These are phyloP conservation scores for Trichophyton benhamiae DNA, from an alignment of 2,329 filamentous ascomycete genomes.

Conservation along the genomic window DNA sequence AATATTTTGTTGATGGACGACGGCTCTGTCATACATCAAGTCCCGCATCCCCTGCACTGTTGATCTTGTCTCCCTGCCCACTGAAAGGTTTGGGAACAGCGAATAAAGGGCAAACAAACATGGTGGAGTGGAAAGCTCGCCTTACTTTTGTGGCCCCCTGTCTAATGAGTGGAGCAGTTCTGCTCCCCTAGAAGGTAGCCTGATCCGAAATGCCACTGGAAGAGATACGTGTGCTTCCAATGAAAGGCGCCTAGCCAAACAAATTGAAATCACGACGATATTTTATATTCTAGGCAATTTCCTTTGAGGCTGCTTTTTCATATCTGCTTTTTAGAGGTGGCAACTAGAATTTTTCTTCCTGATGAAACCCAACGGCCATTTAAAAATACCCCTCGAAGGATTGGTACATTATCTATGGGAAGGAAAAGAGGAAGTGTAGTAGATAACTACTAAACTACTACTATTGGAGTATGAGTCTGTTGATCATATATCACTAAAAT, in stretches of 20 bases:
- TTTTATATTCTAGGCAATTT: not conserved
- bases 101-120: not conserved
- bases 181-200: not conserved
- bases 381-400: too few species aligned
- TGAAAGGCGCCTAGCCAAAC: not conserved
- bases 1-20: not conserved
- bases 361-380: not conserved
- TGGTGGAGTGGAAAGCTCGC: not conserved
- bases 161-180: not conserved
- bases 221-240: not conserved
- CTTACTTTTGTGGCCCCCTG: not conserved
- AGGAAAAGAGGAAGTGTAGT: not conserved
- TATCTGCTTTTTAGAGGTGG: conserved; percentile 1
- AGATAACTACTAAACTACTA: not conserved
- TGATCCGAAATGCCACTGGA: not conserved
- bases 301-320: not conserved
- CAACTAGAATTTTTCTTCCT: not conserved
- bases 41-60: not conserved
- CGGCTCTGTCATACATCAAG: not conserved
- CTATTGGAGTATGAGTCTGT: not conserved
- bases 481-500: not conserved
- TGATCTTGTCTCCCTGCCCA: not conserved
- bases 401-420: not conserved
- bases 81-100: not conserved
- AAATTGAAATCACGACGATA: not conserved